phyloP scores from a whole-genome alignment of 2,329 filamentous ascomycete species.

The Colletotrichum cordylinicola region DNA sequence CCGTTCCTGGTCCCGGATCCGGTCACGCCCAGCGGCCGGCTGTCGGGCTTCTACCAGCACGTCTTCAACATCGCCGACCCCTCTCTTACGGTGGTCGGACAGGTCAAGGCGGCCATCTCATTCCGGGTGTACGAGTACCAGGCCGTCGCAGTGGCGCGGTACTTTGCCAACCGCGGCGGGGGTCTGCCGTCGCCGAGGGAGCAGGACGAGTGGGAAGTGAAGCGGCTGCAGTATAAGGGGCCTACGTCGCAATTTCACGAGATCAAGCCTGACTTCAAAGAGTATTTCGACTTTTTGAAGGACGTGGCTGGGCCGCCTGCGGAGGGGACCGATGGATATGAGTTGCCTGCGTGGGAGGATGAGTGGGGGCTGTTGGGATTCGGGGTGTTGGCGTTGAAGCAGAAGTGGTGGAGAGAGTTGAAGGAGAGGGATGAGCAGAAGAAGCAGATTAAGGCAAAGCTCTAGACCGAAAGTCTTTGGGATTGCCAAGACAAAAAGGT shows the following conservation, averaged over 20 bases:
- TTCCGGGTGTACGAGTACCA: conserved; percentile 44
- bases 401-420: conserved; percentile 31
- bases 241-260: conserved; percentile 36
- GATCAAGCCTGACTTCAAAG: conserved; percentile 38
- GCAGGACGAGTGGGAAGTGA: conserved; percentile 37
- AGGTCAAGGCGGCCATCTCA: conserved; percentile 39
- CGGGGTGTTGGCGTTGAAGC: conserved; percentile 33
- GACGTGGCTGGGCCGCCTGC: conserved; percentile 45
- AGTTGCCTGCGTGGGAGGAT: conserved; percentile 45
- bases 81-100: conserved; percentile 35
- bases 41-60: conserved; percentile 41
- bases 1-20: conserved; percentile 51
- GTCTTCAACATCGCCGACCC: conserved; percentile 40
- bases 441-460: not conserved
- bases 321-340: conserved; percentile 39
- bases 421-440: conserved; percentile 28
- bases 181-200: conserved; percentile 30
- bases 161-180: conserved; percentile 36
- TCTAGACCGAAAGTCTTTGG: not conserved
- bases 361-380: conserved; percentile 40
- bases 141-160: conserved; percentile 39
- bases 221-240: conserved; percentile 30
- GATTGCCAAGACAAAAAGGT: not conserved
- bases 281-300: conserved; percentile 44
- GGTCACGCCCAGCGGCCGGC: conserved; percentile 19